Conservation (phyloP, 1,284 basidiomycete species). For the Pseudozyma sp. region DNA sequence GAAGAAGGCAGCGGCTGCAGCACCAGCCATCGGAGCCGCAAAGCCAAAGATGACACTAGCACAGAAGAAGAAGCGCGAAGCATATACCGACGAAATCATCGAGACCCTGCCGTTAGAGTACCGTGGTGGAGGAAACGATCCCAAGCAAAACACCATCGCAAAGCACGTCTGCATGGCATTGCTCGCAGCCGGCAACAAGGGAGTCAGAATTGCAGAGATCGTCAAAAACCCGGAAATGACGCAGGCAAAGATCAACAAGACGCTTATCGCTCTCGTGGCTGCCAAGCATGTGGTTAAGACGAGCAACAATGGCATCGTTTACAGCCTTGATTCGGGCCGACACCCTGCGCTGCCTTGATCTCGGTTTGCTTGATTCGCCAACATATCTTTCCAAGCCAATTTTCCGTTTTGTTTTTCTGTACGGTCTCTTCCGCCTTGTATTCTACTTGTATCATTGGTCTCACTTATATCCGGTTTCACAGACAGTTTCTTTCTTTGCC, state of each 20-base stretch:
- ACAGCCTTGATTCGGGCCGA: constrained; percentile 56
- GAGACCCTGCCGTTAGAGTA: constrained; percentile 88
- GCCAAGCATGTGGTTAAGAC: constrained; percentile 83
- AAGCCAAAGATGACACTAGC: constrained; percentile 80
- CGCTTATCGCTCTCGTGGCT: constrained; percentile 87
- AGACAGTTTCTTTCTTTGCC: neutral
- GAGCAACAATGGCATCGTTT: constrained; percentile 68
- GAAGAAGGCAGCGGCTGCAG: constrained; percentile 18
- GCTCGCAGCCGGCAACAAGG: constrained; percentile 52
- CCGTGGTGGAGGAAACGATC: constrained; percentile 78
- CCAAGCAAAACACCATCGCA: constrained; percentile 68
- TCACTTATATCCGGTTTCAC: neutral
- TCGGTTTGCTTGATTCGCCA: too few relatives aligned
- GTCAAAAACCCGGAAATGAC: constrained; percentile 83
- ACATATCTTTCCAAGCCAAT: too few relatives aligned
- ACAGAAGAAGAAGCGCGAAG: constrained; percentile 77
- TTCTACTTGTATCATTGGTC: too few relatives aligned
- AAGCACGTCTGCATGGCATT: constrained; percentile 62
- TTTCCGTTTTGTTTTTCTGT: too few relatives aligned
- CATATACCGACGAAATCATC: constrained; percentile 74
- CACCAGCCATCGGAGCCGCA: constrained; percentile 23
- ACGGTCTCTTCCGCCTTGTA: neutral
- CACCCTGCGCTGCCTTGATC: constrained; percentile 51
- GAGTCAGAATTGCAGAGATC: constrained; percentile 75
- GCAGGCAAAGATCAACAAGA: constrained; percentile 90